Conservation (phyloP, 225 moss, liverwort and hornwort species). For the Sphagnum contortum region DNA sequence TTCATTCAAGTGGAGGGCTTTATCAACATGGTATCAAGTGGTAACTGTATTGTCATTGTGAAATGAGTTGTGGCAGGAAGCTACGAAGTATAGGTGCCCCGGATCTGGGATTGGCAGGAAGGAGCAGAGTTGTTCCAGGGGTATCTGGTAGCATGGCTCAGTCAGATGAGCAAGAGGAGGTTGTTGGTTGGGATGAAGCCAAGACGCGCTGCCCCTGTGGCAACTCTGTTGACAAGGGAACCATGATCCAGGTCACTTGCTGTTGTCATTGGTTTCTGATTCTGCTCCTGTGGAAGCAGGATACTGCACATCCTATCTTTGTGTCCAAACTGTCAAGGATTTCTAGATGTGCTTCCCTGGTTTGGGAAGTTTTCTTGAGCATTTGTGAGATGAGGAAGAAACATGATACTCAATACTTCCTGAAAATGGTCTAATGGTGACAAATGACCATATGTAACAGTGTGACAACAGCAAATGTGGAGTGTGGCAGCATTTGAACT, state of each 20-base stretch:
- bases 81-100: slow-evolving; percentile 65
- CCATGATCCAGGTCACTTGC: slow-evolving; percentile 81
- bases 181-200: slow-evolving; percentile 46
- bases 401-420: too few relatives aligned
- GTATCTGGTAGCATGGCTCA: slow-evolving; percentile 73
- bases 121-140: too few relatives aligned
- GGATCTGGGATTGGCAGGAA: slow-evolving; percentile 25
- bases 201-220: slow-evolving; percentile 94
- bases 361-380: too few relatives aligned
- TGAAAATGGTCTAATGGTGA: too few relatives aligned
- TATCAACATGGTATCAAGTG: neutral
- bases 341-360: neutral
- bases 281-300: neutral
- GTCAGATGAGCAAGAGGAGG: slow-evolving; percentile 78
- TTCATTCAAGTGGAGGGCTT: neutral
- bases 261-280: neutral
- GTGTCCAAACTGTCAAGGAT: slow-evolving; percentile 1
- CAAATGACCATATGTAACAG: slow-evolving; percentile 18
- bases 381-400: too few relatives aligned
- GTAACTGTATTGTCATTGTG: neutral
- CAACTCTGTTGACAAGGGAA: slow-evolving; percentile 58
- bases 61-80: slow-evolving; percentile 43
- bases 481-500: slow-evolving; percentile 93
- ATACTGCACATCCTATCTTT: neutral
- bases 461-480: slow-evolving; percentile 92